Evolutionary conservation across 2,329 filamentous ascomycete genomes (phyloP), one percentile per base, ranked within the genome.

Genomic region (Pyrenochaeta sp.): DNA sequence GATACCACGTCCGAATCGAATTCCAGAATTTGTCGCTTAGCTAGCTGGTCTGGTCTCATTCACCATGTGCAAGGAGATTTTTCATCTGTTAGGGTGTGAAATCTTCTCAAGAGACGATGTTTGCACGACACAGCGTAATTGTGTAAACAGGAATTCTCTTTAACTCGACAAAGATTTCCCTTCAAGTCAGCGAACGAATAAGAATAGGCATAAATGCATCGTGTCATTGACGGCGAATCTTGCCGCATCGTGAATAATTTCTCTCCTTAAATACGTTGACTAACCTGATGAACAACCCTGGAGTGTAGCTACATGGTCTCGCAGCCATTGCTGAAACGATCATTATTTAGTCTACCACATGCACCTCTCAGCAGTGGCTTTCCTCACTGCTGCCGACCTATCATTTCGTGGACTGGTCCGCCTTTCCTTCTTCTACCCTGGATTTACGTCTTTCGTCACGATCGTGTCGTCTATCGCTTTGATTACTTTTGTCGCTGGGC

Each of bases 1-100:
- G 53, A 57, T 56, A 53, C 53, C 53, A 60, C 43, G 26, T 39
- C 52, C 30, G 41, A 44, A 58, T 48, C 46, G 52, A 49, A 55
- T 44, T 44, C 35, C 40, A 42, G 48, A 46, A 53, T 38, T 50
- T 50, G 41, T 38, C 36, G 23, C 35, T 29, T 52, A 55, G 48
- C 55, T 60, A 59, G 59, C 58, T 57, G 48, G 55, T 51, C 57
- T 61, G 51, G 55, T 55, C 58, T 60, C 48, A 56, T 34, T 41
- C n/a, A 42, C 34, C 44, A 45, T 38, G 32, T 48, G 36, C 45
- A 31, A 19, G 30, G 35, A 41, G 20, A 38, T 35, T 41, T 35
- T 41, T 45, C 32, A 54, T 49, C 39, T 46, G 46, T 39, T 43
- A 43, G 46, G 42, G 44, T 51, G 48, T 49, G 49, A 38, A 48